phyloP scores from a whole-genome alignment of 2,329 filamentous ascomycete genomes.

The Scopulariopsis brevicaulis region DNA sequence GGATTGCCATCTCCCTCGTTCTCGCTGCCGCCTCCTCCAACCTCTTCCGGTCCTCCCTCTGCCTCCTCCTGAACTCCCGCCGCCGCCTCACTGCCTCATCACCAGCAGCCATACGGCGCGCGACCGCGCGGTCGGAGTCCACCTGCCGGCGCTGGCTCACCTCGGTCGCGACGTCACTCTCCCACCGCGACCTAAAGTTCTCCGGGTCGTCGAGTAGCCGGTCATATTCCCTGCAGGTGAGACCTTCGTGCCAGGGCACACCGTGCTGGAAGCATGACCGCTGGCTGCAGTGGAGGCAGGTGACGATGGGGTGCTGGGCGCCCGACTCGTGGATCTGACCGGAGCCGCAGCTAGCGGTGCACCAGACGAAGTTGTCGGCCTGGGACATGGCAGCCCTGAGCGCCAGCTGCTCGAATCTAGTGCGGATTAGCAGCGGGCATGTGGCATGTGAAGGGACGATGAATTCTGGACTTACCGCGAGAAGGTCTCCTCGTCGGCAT shows the following conservation, averaged over 20 bases:
- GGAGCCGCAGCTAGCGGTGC: conserved; percentile 35
- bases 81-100: conserved; percentile 15
- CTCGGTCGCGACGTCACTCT: conserved; percentile 22
- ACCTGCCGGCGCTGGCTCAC: conserved; percentile 26
- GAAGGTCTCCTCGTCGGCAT: conserved; percentile 30
- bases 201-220: conserved; percentile 21
- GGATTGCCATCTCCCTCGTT: conserved; percentile 13
- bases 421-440: background rate
- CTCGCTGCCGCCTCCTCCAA: conserved; percentile 15
- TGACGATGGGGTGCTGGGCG: conserved; percentile 24
- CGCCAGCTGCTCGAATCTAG: conserved; percentile 29
- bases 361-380: conserved; percentile 38
- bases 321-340: conserved; percentile 39
- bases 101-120: conserved; percentile 17
- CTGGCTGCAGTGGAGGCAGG: conserved; percentile 24
- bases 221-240: conserved; percentile 31
- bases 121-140: conserved; percentile 26
- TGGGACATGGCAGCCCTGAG: conserved; percentile 28
- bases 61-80: conserved; percentile 10
- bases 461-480: conserved; percentile 18
- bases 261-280: conserved; percentile 30
- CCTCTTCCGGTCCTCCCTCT: conserved; percentile 11
- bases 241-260: conserved; percentile 26
- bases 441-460: background rate
- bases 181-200: conserved; percentile 24